These are phyloP conservation scores for Hamigera avellanea DNA, from an alignment of 495 filamentous ascomycete genomes.

Conservation along the genomic window DNA sequence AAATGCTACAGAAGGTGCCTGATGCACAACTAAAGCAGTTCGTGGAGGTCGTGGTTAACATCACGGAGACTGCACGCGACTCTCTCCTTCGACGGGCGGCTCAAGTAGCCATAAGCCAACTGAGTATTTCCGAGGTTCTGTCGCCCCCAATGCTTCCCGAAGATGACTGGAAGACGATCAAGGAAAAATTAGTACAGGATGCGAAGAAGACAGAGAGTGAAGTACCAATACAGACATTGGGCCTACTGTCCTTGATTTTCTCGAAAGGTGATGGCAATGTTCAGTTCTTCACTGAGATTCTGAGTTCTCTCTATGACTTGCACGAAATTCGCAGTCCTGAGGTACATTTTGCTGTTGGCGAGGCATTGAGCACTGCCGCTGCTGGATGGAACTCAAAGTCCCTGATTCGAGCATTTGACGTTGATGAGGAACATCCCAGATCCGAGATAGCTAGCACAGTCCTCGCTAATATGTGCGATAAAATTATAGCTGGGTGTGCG, in stretches of 20 bases:
- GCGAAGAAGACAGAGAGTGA: slow-evolving; percentile 79
- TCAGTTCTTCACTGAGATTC: slow-evolving; percentile 27
- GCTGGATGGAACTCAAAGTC: slow-evolving; percentile 68
- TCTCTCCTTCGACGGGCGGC: slow-evolving; percentile 46
- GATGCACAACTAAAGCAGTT: slow-evolving; percentile 25
- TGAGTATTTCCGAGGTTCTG: slow-evolving; percentile 59
- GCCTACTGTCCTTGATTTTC: slow-evolving; percentile 47
- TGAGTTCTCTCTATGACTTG: slow-evolving; percentile 55
- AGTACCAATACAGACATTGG: slow-evolving; percentile 64
- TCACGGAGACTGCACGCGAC: slow-evolving; percentile 41
- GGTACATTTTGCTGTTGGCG: slow-evolving; percentile 78
- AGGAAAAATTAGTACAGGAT: slow-evolving; percentile 47
- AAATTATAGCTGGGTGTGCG: slow-evolving; percentile 60
- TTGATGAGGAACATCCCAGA: slow-evolving; percentile 37
- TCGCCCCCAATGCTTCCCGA: slow-evolving; percentile 23
- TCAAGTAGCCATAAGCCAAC: slow-evolving; percentile 56
- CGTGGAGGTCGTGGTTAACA: slow-evolving; percentile 28
- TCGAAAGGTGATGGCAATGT: slow-evolving; percentile 21
- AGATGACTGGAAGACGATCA: slow-evolving; percentile 29
- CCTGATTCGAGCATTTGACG: slow-evolving; percentile 45
- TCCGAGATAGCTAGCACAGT: slow-evolving; percentile 33
- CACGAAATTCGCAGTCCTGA: slow-evolving; percentile 78
- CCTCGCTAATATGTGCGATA: slow-evolving; percentile 48
- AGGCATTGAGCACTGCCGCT: slow-evolving; percentile 66
- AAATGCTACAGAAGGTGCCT: slow-evolving; percentile 15